Percentiles rank a stretch among this genome's conserved stretches.
Evolutionary conservation across 2,329 filamentous ascomycete species (phyloP).

Genomic region (Fonsecaea nubica): DNA sequence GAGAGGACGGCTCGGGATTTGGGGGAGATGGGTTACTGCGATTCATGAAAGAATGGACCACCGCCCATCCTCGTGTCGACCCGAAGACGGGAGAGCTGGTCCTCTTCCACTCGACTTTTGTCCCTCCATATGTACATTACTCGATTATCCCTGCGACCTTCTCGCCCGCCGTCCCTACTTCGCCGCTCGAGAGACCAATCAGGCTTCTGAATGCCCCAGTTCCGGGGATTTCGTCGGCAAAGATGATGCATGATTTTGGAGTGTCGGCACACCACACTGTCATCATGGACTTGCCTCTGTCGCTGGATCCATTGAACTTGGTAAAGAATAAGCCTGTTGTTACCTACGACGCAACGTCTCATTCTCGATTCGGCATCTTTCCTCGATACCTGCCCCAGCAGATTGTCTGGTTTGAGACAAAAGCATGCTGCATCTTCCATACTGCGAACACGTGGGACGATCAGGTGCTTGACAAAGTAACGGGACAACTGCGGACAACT

Average conservation of each 20-base stretch:
- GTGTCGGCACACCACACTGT: conserved; percentile 68
- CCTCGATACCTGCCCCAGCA: conserved; percentile 64
- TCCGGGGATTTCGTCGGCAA: conserved; percentile 66
- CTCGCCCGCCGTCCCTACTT: conserved; percentile 43
- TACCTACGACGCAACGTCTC: conserved; percentile 63
- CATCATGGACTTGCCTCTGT: conserved; percentile 73
- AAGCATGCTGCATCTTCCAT: conserved; percentile 73
- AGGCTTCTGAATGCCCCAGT: conserved; percentile 62
- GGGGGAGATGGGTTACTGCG: conserved; percentile 63
- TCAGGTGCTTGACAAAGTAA: conserved; percentile 40
- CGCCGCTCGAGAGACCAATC: conserved; percentile 36
- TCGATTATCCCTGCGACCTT: conserved; percentile 60
- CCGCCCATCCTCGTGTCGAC: conserved; percentile 71
- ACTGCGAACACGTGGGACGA: conserved; percentile 75
- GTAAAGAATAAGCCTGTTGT: conserved; percentile 63
- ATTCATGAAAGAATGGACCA: conserved; percentile 75
- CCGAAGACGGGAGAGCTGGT: conserved; percentile 69
- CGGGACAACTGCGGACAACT: conserved; percentile 42
- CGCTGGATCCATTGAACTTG: conserved; percentile 68
- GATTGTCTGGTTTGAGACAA: conserved; percentile 72
- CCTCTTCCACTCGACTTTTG: conserved; percentile 70
- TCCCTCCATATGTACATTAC: conserved; percentile 71
- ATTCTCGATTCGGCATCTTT: conserved; percentile 71
- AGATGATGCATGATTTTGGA: conserved; percentile 80
- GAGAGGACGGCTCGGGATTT: conserved; percentile 49